phyloP scores from a whole-genome alignment of 768 basidiomycete species.

The Guyanaporus albipodus region DNA sequence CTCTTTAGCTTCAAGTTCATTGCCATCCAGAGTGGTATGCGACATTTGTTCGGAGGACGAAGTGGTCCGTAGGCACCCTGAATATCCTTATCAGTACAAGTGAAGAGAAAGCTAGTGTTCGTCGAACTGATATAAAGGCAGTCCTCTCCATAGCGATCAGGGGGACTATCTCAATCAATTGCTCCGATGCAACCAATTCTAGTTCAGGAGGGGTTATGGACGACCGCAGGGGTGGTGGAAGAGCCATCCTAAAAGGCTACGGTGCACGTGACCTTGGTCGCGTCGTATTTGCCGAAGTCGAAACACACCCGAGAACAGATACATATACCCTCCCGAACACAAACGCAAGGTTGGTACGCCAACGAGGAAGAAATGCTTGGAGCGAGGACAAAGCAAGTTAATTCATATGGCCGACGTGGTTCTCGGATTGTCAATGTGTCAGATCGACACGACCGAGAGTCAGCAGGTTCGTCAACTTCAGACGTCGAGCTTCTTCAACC shows the following conservation, averaged over 20 bases:
- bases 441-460: conserved; percentile 27
- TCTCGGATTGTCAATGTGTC: conserved; percentile 55
- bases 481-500: conserved; percentile 35
- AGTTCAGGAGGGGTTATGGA: conserved; percentile 83
- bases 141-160: conserved; percentile 88
- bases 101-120: conserved; percentile 11
- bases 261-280: conserved; percentile 21
- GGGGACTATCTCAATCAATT: conserved; percentile 82
- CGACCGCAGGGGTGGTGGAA: conserved; percentile 64
- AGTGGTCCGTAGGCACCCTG: conserved; percentile 94
- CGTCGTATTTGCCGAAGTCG: not conserved
- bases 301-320: not conserved
- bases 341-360: too few species aligned
- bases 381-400: conserved; percentile 60
- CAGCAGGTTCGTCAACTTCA: conserved; percentile 32
- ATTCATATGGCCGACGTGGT: conserved; percentile 59
- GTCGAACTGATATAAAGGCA: conserved; percentile 80
- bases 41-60: conserved; percentile 76
- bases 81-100: conserved; percentile 5
- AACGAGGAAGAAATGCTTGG: conserved; percentile 48
- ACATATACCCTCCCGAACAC: too few species aligned
- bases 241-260: conserved; percentile 47
- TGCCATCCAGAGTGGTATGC: conserved; percentile 96
- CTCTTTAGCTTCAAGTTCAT: conserved; percentile 90
- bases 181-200: conserved; percentile 82